Conservation (phyloP, 805 yeast species). For the Metschnikowia aberdeeniae region DNA sequence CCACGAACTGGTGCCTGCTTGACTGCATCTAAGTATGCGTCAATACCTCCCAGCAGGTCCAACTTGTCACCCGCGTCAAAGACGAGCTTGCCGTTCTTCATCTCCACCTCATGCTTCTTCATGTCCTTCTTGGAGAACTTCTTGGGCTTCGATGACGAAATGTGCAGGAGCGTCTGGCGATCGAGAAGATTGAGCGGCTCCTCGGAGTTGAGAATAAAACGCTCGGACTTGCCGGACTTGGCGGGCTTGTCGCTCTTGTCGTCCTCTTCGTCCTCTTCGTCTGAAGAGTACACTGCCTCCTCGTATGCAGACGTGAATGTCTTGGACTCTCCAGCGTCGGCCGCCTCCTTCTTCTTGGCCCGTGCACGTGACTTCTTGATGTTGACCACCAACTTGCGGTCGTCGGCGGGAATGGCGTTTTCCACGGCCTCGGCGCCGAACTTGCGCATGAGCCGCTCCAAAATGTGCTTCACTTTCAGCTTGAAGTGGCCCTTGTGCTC, state of each 20-base stretch:
- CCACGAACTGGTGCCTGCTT: conserved; percentile 92
- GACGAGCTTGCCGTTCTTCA: conserved; percentile 64
- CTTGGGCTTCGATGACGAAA: conserved; percentile 83
- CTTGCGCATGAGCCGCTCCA: conserved; percentile 86
- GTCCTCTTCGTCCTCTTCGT: conserved; percentile 56
- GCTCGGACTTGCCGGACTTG: conserved; percentile 39
- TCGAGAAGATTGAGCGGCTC: conserved; percentile 86
- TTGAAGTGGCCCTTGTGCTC: conserved; percentile 96
- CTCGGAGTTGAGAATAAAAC: conserved; percentile 74
- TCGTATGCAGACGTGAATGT: conserved; percentile 85
- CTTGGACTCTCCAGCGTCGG: conserved; percentile 40
- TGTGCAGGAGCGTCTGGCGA: conserved; percentile 76
- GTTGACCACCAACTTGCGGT: conserved; percentile 74
- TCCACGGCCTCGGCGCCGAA: conserved; percentile 88
- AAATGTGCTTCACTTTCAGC: conserved; percentile 84
- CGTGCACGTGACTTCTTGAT: conserved; percentile 84
- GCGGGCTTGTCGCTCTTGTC: conserved; percentile 37
- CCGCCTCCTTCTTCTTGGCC: conserved; percentile 66
- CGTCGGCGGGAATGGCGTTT: conserved; percentile 83
- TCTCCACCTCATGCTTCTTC: conserved; percentile 30
- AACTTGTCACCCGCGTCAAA: conserved; percentile 49
- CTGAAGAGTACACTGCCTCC: conserved; percentile 69
- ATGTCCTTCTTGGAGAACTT: conserved; percentile 45
- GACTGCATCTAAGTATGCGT: conserved; percentile 92
- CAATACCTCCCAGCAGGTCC: conserved; percentile 55